phyloP scores from a whole-genome alignment of 2,329 filamentous ascomycete genomes.

The Colletotrichum filicis region DNA sequence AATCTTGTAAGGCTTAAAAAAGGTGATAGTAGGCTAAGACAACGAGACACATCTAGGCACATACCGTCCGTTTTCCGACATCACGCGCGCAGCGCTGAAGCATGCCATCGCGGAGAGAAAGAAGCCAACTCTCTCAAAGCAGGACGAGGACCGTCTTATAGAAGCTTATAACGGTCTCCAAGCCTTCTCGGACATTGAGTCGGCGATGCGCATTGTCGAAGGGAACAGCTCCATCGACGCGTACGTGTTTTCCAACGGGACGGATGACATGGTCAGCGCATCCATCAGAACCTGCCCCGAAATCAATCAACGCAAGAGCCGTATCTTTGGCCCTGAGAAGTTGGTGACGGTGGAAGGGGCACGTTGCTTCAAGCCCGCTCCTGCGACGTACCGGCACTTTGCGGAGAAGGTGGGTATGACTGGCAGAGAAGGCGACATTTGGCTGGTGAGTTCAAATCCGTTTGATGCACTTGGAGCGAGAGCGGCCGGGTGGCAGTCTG shows the following conservation, averaged over 20 bases:
- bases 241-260: conserved; percentile 79
- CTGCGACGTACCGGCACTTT: conserved; percentile 70
- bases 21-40: not conserved
- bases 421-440: conserved; percentile 61
- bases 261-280: conserved; percentile 68
- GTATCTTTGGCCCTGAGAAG: conserved; percentile 53
- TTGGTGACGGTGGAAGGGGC: conserved; percentile 72
- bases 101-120: conserved; percentile 74
- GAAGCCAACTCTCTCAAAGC: conserved; percentile 53
- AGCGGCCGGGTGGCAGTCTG: conserved; percentile 69
- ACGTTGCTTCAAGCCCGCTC: conserved; percentile 73
- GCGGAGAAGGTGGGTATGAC: conserved; percentile 59
- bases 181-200: conserved; percentile 72
- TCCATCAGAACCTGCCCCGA: conserved; percentile 68
- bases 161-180: conserved; percentile 71
- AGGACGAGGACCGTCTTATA: conserved; percentile 65
- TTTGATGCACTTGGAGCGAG: conserved; percentile 78
- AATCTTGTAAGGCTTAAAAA: not conserved
- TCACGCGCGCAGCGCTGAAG: conserved; percentile 70
- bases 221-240: conserved; percentile 54
- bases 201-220: conserved; percentile 61
- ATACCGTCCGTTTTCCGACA: conserved; percentile 70
- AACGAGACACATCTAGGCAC: conserved; percentile 53
- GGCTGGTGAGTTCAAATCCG: conserved; percentile 78
- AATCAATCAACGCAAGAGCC: conserved; percentile 55